Base-by-base conservation (phyloP, 2,329 filamentous ascomycete species). In the Stagonosporopsis vannaccii region DNA sequence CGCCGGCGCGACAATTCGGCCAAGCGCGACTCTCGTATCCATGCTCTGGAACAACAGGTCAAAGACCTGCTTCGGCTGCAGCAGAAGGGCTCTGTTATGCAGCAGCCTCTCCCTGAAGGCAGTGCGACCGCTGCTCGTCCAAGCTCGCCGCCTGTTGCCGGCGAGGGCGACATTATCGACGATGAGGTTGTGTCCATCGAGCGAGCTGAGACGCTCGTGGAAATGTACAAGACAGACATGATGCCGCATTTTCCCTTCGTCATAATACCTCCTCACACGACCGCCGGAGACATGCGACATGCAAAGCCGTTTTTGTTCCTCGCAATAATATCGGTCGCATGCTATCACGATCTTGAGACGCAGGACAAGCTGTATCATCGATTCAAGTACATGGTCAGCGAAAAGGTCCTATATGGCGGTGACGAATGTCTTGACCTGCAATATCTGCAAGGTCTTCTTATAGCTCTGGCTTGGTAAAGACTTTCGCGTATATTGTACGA, bases 191-290 rank as follows among this genome's bases (percentile, higher is more conserved):
- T 73, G 42, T 65, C 66, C 4, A 49, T 64, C 4, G 68, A 73
- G 54, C 57, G 54, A 26, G 70, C 70, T 3, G 63, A 62, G 46
- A 65, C 58, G 12, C 61, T 75, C 36, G 53, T 76, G 17, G 63
- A 72, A 17, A 51, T 67, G 23, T 78, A 75, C 64, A 72, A 66
- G 57, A 65, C 62, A 4, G 67, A 65, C 11, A 74, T 78, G 68
- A 75, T 70, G 62, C 66, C 71, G 0, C 68, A 77, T 56, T 77
- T 77, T 30, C 75, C 75, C 4, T 78, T 77, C 41, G 68, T 78
- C 7, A 63, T 75, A 6, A 49, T 78, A 26, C 54, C 69, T 5
- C 55, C 65, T 7, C 42, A 65, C 2, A 56, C 64, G 11, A 70
- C 65, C 2, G 70, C 61, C 2, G 32, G 47, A 12, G 50, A 69